A percentile compares a stretch with the other conserved stretches of the same genome.
phyloP scores from a whole-genome alignment of 2,329 filamentous ascomycete species.

The Ophiostoma australiae region DNA sequence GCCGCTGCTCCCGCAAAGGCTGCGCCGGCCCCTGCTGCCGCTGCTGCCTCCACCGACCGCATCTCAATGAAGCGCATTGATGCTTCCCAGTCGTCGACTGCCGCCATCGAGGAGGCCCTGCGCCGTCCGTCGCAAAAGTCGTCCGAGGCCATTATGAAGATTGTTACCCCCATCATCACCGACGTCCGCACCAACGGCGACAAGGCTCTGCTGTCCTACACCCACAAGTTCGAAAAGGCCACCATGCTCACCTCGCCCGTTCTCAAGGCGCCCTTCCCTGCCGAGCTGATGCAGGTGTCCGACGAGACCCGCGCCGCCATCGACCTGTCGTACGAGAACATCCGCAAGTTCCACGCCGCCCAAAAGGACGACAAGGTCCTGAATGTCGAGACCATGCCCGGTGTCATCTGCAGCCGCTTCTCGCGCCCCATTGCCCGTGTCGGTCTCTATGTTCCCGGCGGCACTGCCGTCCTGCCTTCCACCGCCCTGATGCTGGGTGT shows the following conservation, averaged over 20 bases:
- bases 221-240: slow-evolving; percentile 96
- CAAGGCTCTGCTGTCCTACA: slow-evolving; percentile 83
- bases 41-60: slow-evolving; percentile 40
- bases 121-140: slow-evolving; percentile 91
- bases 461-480: slow-evolving; percentile 93
- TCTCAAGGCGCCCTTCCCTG: slow-evolving; percentile 80
- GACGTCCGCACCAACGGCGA: slow-evolving; percentile 81
- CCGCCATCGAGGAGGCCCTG: slow-evolving; percentile 67
- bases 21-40: slow-evolving; percentile 37
- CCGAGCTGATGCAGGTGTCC: slow-evolving; percentile 77
- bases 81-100: slow-evolving; percentile 56
- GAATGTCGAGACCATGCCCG: slow-evolving; percentile 93
- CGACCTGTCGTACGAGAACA: slow-evolving; percentile 89
- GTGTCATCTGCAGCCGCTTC: slow-evolving; percentile 91
- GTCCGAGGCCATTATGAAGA: slow-evolving; percentile 86
- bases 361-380: slow-evolving; percentile 81
- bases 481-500: slow-evolving; percentile 98
- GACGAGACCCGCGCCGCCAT: slow-evolving; percentile 87
- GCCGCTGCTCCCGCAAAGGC: slow-evolving; percentile 33
- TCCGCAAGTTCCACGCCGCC: slow-evolving; percentile 85
- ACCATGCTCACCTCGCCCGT: slow-evolving; percentile 86
- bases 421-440: slow-evolving; percentile 88
- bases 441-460: slow-evolving; percentile 93
- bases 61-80: slow-evolving; percentile 82
- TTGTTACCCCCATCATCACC: slow-evolving; percentile 86